Percentiles rank a stretch among this genome's conserved stretches.
phyloP scores from a whole-genome alignment of 2,329 filamentous ascomycete species.

The Cladorrhinum sp. region DNA sequence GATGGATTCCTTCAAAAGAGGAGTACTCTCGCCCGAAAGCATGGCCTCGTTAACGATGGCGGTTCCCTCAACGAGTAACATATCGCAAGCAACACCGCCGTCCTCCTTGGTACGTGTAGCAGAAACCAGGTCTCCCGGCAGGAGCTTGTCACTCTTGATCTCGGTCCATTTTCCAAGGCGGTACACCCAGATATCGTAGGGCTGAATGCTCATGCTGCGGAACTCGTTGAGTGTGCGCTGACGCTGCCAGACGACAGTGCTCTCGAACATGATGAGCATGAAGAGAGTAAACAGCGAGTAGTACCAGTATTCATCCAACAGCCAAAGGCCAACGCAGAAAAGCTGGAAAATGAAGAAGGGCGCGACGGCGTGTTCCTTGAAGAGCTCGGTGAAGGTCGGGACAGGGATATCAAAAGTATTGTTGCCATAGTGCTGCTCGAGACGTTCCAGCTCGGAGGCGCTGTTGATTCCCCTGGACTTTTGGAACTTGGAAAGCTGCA shows the following conservation, averaged over 20 bases:
- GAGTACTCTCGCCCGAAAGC: constrained; percentile 97
- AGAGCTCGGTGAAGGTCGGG: constrained; percentile 90
- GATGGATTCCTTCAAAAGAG: constrained; percentile 91
- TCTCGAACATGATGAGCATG: constrained; percentile 97
- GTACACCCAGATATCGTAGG: constrained; percentile 90
- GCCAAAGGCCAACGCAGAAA: constrained; percentile 97
- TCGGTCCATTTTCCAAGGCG: constrained; percentile 85
- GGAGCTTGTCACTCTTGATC: constrained; percentile 82
- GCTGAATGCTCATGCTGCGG: constrained; percentile 98
- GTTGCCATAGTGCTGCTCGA: constrained; percentile 89
- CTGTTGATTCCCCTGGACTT: constrained; percentile 70
- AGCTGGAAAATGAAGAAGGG: constrained; percentile 99
- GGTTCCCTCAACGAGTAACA: constrained; percentile 90
- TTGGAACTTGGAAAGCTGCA: constrained; percentile 74
- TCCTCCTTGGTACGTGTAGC: constrained; percentile 95
- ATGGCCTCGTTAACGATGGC: constrained; percentile 99
- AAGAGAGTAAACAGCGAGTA: constrained; percentile 98
- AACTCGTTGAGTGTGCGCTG: constrained; percentile 95
- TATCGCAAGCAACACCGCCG: constrained; percentile 93
- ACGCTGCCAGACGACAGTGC: constrained; percentile 97
- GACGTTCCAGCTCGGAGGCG: constrained; percentile 69
- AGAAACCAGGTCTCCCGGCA: constrained; percentile 91
- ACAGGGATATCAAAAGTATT: constrained; percentile 98
- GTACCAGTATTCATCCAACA: constrained; percentile 99
- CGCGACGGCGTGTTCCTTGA: constrained; percentile 96